phyloP scores from a whole-genome alignment of 352 stramenopile species.

The Globisporangium radiosum region DNA sequence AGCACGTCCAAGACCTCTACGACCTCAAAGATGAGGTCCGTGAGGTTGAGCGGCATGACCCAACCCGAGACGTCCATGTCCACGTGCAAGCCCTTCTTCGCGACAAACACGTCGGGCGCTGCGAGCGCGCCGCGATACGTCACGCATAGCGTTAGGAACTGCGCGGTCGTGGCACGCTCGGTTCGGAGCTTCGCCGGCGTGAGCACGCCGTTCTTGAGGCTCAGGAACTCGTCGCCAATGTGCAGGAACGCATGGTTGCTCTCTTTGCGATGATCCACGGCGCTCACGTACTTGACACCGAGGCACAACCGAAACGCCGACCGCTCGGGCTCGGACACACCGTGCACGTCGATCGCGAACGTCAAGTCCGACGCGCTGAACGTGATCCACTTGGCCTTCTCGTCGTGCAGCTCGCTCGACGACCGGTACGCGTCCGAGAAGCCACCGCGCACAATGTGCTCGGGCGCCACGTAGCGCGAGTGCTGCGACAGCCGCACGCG shows the following conservation, averaged over 20 bases:
- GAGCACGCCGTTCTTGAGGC: constrained; percentile 67
- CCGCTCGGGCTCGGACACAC: constrained; percentile 51
- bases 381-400: constrained; percentile 68
- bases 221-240: constrained; percentile 80
- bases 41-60: constrained; percentile 69
- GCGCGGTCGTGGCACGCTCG: constrained; percentile 47
- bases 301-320: constrained; percentile 59
- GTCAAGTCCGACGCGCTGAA: constrained; percentile 53
- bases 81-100: constrained; percentile 48
- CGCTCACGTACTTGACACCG: constrained; percentile 48
- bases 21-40: constrained; percentile 67
- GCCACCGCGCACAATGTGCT: constrained; percentile 53
- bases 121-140: constrained; percentile 54
- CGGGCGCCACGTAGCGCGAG: constrained; percentile 22
- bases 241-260: constrained; percentile 74
- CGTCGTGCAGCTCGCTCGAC: constrained; percentile 31
- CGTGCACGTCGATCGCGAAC: constrained; percentile 60
- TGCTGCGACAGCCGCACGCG: constrained; percentile 11
- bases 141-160: constrained; percentile 51
- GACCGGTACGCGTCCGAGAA: constrained; percentile 71
- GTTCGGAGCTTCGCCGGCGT: constrained; percentile 62
- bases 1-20: constrained; percentile 65
- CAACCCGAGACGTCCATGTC: constrained; percentile 72
- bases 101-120: constrained; percentile 39
- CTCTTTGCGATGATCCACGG: constrained; percentile 61